Evolutionary conservation across 2,329 filamentous ascomycete species (phyloP).

Genomic region (Diplocarpon mali): DNA sequence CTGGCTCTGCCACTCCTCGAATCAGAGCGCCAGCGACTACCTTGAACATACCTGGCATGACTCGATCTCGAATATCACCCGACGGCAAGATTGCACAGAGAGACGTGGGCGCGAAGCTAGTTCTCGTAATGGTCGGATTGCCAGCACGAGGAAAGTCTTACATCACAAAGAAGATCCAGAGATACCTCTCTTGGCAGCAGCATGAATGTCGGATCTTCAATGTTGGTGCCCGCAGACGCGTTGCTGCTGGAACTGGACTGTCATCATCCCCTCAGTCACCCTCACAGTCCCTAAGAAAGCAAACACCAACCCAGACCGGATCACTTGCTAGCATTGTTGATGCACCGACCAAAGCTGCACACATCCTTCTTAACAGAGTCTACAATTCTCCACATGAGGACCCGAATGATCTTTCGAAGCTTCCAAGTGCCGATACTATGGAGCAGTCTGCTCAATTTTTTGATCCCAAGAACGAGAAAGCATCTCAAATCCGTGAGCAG

Average conservation of each 20-base stretch:
- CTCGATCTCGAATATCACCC: conserved; percentile 86
- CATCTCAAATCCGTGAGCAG: conserved; percentile 76
- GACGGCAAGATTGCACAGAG: conserved; percentile 88
- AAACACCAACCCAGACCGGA: conserved; percentile 10
- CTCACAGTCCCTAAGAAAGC: conserved; percentile 20
- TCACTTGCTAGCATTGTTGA: conserved; percentile 21
- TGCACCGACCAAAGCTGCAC: conserved; percentile 39
- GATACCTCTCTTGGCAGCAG: conserved; percentile 94
- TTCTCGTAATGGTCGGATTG: conserved; percentile 96
- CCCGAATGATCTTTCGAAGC: conserved; percentile 9
- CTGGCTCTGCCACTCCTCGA: conserved; percentile 65
- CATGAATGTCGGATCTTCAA: conserved; percentile 97
- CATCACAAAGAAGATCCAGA: conserved; percentile 94
- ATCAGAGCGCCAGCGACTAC: conserved; percentile 80
- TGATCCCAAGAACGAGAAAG: conserved; percentile 75
- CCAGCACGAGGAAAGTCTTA: conserved; percentile 96
- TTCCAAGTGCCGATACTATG: conserved; percentile 39
- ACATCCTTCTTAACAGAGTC: conserved; percentile 45
- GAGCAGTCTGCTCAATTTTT: conserved; percentile 93
- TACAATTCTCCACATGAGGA: conserved; percentile 15
- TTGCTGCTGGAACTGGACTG: conserved; percentile 51
- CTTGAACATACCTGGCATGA: conserved; percentile 92
- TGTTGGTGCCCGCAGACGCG: conserved; percentile 80
- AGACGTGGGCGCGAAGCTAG: conserved; percentile 91
- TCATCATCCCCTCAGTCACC: conserved; percentile 16